A percentile compares a stretch with the other conserved stretches of the same genome.
Evolutionary conservation across 164 flowering plant genomes (phyloP).

Genomic region (Magnolia officinalis): DNA sequence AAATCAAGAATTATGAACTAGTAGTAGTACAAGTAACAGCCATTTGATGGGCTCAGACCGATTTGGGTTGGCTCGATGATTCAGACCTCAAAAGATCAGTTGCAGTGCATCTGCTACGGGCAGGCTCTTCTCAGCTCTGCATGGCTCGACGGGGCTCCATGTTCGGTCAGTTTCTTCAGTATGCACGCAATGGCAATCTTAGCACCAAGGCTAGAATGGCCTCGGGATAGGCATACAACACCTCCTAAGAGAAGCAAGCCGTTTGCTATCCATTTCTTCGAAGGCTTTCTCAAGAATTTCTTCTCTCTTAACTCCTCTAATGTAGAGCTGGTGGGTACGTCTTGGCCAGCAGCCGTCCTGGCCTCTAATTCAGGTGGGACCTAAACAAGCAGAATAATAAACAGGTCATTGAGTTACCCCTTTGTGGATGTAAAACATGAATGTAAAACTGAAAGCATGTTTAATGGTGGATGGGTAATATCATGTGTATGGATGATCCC

Average conservation of each 20-base stretch:
- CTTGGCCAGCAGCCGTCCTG: background rate
- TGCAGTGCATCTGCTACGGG: background rate
- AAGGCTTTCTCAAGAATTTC: slow-evolving; percentile 41
- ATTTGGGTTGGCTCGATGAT: background rate
- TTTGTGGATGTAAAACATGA: too few species aligned
- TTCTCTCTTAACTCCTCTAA: slow-evolving; percentile 19
- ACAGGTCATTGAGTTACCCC: background rate
- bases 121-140: slow-evolving; percentile 14
- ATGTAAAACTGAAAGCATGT: too few species aligned
- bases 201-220: slow-evolving; percentile 60
- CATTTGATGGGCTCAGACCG: background rate
- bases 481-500: too few species aligned
- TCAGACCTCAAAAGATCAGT: background rate
- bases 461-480: too few species aligned
- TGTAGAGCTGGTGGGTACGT: slow-evolving; percentile 10
- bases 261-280: slow-evolving; percentile 57
- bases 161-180: slow-evolving; percentile 58
- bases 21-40: background rate
- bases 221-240: slow-evolving; percentile 57
- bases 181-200: slow-evolving; percentile 74
- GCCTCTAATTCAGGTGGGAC: slow-evolving; percentile 52
- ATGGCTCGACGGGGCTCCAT: slow-evolving; percentile 30
- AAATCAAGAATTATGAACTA: too few species aligned
- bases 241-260: slow-evolving; percentile 78
- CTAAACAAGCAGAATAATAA: slow-evolving; percentile 23